Evolutionary conservation across 2,329 filamentous ascomycete species (phyloP).

Genomic region (Neoascochyta sp.): DNA sequence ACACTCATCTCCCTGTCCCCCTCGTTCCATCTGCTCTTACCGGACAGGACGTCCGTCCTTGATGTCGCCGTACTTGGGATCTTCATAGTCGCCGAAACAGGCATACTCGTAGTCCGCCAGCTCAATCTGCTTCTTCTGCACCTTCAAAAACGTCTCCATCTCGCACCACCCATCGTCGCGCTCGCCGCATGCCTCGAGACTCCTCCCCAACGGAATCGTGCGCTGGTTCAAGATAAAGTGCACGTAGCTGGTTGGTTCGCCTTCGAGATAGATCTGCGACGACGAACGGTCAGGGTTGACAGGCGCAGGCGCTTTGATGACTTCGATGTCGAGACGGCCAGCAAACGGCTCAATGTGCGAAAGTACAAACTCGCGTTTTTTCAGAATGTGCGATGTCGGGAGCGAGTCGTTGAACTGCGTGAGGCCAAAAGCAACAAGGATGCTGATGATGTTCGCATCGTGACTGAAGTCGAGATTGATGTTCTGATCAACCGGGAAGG

Average conservation of each 20-base stretch:
- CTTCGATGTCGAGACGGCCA: slow-evolving; percentile 68
- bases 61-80: slow-evolving; percentile 48
- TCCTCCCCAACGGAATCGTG: slow-evolving; percentile 65
- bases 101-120: slow-evolving; percentile 61
- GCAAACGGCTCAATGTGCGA: slow-evolving; percentile 68
- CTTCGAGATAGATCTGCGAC: slow-evolving; percentile 48
- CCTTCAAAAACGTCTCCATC: slow-evolving; percentile 61
- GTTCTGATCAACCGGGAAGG: slow-evolving; percentile 69
- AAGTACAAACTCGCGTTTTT: slow-evolving; percentile 60
- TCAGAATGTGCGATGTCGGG: slow-evolving; percentile 53
- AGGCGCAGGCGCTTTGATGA: slow-evolving; percentile 65
- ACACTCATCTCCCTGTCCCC: background rate
- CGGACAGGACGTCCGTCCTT: slow-evolving; percentile 49
- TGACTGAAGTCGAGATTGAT: slow-evolving; percentile 77
- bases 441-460: slow-evolving; percentile 68
- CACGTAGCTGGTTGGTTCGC: slow-evolving; percentile 62
- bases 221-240: slow-evolving; percentile 73
- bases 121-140: slow-evolving; percentile 57
- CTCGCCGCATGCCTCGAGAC: slow-evolving; percentile 61
- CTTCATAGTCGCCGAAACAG: slow-evolving; percentile 59
- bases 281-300: slow-evolving; percentile 38
- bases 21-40: slow-evolving; percentile 3
- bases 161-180: slow-evolving; percentile 76
- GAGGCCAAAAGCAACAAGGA: slow-evolving; percentile 69
- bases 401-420: slow-evolving; percentile 63